Evolutionary conservation across 2,329 filamentous ascomycete genomes (phyloP).

Genomic region (Cladophialophora bantiana): DNA sequence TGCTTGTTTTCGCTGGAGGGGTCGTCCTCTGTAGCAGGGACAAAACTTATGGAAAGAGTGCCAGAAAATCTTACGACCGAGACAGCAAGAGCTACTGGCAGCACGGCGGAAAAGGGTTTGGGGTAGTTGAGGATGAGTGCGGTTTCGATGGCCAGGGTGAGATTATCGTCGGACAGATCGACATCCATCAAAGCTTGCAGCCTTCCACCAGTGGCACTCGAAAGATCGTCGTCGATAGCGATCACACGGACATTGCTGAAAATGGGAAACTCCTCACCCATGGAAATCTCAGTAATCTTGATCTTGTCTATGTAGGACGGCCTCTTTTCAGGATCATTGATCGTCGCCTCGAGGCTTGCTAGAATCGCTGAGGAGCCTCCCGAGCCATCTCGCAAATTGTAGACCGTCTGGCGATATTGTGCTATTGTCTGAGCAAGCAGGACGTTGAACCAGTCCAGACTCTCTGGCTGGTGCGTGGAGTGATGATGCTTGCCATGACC

Average conservation of each 20-base stretch:
- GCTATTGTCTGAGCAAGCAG: slow-evolving; percentile 95
- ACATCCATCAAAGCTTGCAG: slow-evolving; percentile 97
- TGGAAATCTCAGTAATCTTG: slow-evolving; percentile 86
- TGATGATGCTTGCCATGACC: slow-evolving; percentile 45
- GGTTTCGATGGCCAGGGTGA: slow-evolving; percentile 93
- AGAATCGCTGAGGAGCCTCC: slow-evolving; percentile 68
- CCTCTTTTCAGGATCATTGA: slow-evolving; percentile 86
- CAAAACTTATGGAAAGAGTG: slow-evolving; percentile 90
- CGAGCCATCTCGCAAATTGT: slow-evolving; percentile 75
- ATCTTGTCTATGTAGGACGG: slow-evolving; percentile 95
- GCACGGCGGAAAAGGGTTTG: slow-evolving; percentile 82
- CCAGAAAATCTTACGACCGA: slow-evolving; percentile 94
- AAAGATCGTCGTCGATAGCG: slow-evolving; percentile 66
- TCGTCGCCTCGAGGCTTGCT: slow-evolving; percentile 78
- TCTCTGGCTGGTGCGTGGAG: slow-evolving; percentile 92
- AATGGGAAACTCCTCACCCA: slow-evolving; percentile 97
- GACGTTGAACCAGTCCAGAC: slow-evolving; percentile 98
- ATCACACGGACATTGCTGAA: slow-evolving; percentile 98
- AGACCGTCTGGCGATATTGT: slow-evolving; percentile 90
- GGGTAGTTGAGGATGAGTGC: slow-evolving; percentile 95
- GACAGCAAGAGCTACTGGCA: slow-evolving; percentile 90
- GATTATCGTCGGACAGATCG: slow-evolving; percentile 87
- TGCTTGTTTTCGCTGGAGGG: slow-evolving; percentile 39
- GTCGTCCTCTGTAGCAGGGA: slow-evolving; percentile 66
- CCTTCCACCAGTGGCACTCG: slow-evolving; percentile 69